phyloP scores from a whole-genome alignment of 2,329 filamentous ascomycete species.

The Microsporum audouinii region DNA sequence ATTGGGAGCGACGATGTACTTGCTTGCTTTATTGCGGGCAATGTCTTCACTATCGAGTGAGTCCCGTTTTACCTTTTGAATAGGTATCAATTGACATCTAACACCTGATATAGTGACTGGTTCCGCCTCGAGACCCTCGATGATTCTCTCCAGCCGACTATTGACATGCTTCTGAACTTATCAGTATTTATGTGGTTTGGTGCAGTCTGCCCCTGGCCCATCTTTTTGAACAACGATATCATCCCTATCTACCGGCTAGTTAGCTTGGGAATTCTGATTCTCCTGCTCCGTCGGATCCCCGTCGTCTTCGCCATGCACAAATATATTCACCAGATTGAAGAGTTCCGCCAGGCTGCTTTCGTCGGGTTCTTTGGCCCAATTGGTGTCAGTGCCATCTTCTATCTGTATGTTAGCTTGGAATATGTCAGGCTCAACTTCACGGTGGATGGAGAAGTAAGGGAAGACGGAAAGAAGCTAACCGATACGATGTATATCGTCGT shows the following conservation, averaged over 20 bases:
- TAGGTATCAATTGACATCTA: slow-evolving; percentile 4
- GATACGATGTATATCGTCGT: slow-evolving; percentile 62
- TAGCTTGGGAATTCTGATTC: slow-evolving; percentile 59
- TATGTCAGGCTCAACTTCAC: slow-evolving; percentile 50
- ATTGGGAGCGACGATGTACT: slow-evolving; percentile 82
- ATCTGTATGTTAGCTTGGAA: slow-evolving; percentile 69
- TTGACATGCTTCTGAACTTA: slow-evolving; percentile 89
- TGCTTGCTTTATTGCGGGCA: slow-evolving; percentile 85
- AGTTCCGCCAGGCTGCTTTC: slow-evolving; percentile 63
- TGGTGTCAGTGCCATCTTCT: slow-evolving; percentile 81
- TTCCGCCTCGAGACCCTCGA: slow-evolving; percentile 81
- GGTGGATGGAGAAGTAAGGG: slow-evolving; percentile 47
- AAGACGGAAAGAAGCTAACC: slow-evolving; percentile 53
- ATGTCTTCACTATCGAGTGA: slow-evolving; percentile 76
- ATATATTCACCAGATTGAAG: slow-evolving; percentile 67
- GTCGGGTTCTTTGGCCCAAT: slow-evolving; percentile 91
- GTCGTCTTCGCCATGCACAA: slow-evolving; percentile 63
- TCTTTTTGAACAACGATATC: slow-evolving; percentile 55
- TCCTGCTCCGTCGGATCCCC: slow-evolving; percentile 66
- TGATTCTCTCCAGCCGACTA: slow-evolving; percentile 84
- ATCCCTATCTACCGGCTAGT: slow-evolving; percentile 65
- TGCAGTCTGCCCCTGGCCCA: slow-evolving; percentile 68
- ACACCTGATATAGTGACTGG: slow-evolving; percentile 54
- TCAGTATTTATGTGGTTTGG: slow-evolving; percentile 86
- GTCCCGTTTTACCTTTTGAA: slow-evolving; percentile 14